Percentiles rank a stretch among this genome's conserved stretches.
Evolutionary conservation across 2,329 filamentous ascomycete species (phyloP).

Genomic region (Ambrosiella cleistominuta): DNA sequence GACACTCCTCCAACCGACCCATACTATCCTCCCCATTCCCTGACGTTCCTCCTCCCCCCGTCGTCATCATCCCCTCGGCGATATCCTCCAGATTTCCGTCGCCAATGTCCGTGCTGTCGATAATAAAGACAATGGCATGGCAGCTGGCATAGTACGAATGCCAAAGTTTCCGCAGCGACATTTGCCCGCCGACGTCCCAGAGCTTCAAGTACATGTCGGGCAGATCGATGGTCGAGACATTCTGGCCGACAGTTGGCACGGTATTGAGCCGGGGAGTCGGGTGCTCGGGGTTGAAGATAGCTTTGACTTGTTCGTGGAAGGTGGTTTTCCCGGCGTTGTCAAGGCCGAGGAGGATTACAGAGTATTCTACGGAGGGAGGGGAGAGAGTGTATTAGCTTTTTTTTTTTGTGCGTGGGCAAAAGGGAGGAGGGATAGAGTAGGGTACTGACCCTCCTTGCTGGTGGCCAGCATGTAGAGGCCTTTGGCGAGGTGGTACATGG

Average conservation of each 20-base stretch:
- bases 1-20: slow-evolving; percentile 72
- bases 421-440: neutral
- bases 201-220: slow-evolving; percentile 96
- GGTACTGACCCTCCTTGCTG: slow-evolving; percentile 68
- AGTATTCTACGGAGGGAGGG: slow-evolving; percentile 54
- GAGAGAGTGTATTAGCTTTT: slow-evolving; percentile 3
- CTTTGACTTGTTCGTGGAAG: slow-evolving; percentile 90
- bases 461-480: slow-evolving; percentile 89
- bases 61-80: neutral
- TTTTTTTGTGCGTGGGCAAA: neutral
- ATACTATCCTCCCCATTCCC: slow-evolving; percentile 20
- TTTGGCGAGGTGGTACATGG: slow-evolving; percentile 92
- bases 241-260: slow-evolving; percentile 92
- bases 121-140: slow-evolving; percentile 94
- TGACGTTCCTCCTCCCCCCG: slow-evolving; percentile 20
- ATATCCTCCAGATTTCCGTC: slow-evolving; percentile 47
- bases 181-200: slow-evolving; percentile 94
- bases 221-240: slow-evolving; percentile 78
- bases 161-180: slow-evolving; percentile 78
- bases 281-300: slow-evolving; percentile 52
- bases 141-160: slow-evolving; percentile 87
- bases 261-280: slow-evolving; percentile 59
- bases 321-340: slow-evolving; percentile 98
- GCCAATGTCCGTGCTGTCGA: slow-evolving; percentile 86
- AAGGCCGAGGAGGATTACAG: slow-evolving; percentile 85